Percentiles rank a stretch among this genome's conserved stretches.
phyloP scores from a whole-genome alignment of 2,329 filamentous ascomycete species.

The Phialocephala sp. region DNA sequence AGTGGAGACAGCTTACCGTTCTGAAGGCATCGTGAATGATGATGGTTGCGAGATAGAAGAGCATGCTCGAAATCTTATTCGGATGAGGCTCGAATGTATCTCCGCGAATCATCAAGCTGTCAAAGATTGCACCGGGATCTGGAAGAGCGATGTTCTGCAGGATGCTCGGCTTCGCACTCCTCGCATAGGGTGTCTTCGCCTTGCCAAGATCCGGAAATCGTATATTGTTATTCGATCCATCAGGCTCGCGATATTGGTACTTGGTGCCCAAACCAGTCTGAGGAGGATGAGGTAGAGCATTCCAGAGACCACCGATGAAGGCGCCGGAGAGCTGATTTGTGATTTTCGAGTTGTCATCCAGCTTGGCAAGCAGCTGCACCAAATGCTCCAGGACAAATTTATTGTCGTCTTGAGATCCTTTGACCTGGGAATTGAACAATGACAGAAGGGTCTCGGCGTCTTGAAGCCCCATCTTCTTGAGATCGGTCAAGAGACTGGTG shows the following conservation, averaged over 20 bases:
- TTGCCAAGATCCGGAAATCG: conserved; percentile 69
- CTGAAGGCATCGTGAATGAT: conserved; percentile 70
- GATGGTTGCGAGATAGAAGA: conserved; percentile 78
- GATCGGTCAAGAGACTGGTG: conserved; percentile 48
- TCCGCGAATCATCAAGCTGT: conserved; percentile 61
- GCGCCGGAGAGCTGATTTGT: conserved; percentile 60
- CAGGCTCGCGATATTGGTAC: conserved; percentile 68
- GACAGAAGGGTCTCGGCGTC: conserved; percentile 63
- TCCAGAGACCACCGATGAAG: conserved; percentile 74
- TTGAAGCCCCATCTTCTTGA: conserved; percentile 53
- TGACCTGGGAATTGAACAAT: conserved; percentile 66
- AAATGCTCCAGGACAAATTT: conserved; percentile 78
- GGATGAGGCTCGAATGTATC: conserved; percentile 66
- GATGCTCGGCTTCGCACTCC: conserved; percentile 64
- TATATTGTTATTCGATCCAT: conserved; percentile 76
- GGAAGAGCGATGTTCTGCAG: conserved; percentile 67
- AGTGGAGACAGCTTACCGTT: conserved; percentile 47
- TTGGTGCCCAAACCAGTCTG: conserved; percentile 67
- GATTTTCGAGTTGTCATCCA: conserved; percentile 38
- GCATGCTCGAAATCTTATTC: conserved; percentile 74
- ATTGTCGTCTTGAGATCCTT: conserved; percentile 73
- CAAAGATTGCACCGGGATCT: conserved; percentile 68
- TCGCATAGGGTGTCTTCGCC: conserved; percentile 70
- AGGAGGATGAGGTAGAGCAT: conserved; percentile 74
- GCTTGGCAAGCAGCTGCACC: conserved; percentile 51